Conservation (phyloP, 768 basidiomycete species). For the Agrocybe praecox region DNA sequence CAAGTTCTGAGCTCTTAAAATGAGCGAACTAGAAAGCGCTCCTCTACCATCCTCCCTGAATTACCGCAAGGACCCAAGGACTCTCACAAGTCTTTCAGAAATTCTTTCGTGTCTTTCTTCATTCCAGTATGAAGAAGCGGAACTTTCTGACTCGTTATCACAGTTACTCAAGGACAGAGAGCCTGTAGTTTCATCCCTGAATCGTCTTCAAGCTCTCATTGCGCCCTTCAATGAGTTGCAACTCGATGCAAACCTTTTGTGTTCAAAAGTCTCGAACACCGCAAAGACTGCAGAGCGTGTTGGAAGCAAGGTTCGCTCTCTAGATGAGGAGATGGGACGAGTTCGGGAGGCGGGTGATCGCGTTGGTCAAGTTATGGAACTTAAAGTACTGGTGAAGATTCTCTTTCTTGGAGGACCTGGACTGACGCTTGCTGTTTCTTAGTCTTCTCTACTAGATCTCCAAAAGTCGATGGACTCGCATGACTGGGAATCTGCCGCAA, state of each 20-base stretch:
- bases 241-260: constrained; percentile 55
- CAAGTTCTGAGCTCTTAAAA: not conserved
- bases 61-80: constrained; percentile 35
- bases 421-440: constrained; percentile 6
- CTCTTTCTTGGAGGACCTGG: not conserved
- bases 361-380: constrained; percentile 91
- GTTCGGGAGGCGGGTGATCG: constrained; percentile 90
- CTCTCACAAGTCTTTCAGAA: constrained; percentile 65
- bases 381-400: constrained; percentile 64
- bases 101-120: constrained; percentile 75
- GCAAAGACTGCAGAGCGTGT: constrained; percentile 85
- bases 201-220: constrained; percentile 59
- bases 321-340: constrained; percentile 93
- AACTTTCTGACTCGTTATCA: constrained; percentile 73
- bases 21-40: not conserved
- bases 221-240: constrained; percentile 67
- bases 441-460: constrained; percentile 43
- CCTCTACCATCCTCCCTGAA: constrained; percentile 1
- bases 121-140: constrained; percentile 76
- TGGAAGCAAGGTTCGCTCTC: constrained; percentile 83
- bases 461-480: constrained; percentile 80
- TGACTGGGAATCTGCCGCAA: constrained; percentile 96
- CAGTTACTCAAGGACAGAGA: constrained; percentile 69
- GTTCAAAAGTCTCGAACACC: constrained; percentile 65
- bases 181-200: constrained; percentile 63